A percentile compares a stretch with the other conserved stretches of the same genome.
Conservation (phyloP, 345 rosid genomes). For the Lepidium aucheri region DNA sequence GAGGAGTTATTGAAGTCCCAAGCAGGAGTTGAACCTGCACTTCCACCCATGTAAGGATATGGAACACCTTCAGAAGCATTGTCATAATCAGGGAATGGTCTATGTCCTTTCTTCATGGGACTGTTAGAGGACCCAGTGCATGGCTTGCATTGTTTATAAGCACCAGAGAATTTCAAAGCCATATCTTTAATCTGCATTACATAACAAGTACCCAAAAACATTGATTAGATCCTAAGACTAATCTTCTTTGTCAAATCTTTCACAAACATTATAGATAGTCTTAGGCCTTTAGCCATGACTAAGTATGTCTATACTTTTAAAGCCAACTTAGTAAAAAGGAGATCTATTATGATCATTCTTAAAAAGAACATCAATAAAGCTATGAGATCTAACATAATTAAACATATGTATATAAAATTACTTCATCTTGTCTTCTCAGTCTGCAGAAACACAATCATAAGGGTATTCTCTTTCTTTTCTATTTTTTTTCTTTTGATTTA, state of each 20-base stretch:
- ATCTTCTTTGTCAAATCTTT: neutral
- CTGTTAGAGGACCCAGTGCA: constrained; percentile 65
- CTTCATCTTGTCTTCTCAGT: constrained; percentile 15
- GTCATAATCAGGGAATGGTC: constrained; percentile 63
- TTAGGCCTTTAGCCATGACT: neutral
- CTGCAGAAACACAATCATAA: constrained; percentile 13
- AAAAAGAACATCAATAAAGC: constrained; percentile 9
- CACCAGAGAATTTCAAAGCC: constrained; percentile 82
- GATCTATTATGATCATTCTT: neutral
- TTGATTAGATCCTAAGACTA: neutral
- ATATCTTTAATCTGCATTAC: constrained; percentile 79
- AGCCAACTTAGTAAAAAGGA: neutral
- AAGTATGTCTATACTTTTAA: neutral
- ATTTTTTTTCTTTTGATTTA: neutral
- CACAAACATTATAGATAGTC: neutral
- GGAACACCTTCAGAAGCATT: constrained; percentile 74
- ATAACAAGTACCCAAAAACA: neutral
- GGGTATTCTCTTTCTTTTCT: neutral
- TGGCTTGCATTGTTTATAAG: constrained; percentile 80
- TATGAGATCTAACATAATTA: constrained; percentile 12
- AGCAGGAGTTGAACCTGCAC: constrained; percentile 85
- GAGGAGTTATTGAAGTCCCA: constrained; percentile 70
- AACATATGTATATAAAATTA: neutral
- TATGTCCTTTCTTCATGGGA: constrained; percentile 54
- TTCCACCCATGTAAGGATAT: constrained; percentile 62